Evolutionary conservation across 495 filamentous ascomycete species (phyloP), one percentile per base, ranked within the genome.

Genomic region (Neurospora sp.): DNA sequence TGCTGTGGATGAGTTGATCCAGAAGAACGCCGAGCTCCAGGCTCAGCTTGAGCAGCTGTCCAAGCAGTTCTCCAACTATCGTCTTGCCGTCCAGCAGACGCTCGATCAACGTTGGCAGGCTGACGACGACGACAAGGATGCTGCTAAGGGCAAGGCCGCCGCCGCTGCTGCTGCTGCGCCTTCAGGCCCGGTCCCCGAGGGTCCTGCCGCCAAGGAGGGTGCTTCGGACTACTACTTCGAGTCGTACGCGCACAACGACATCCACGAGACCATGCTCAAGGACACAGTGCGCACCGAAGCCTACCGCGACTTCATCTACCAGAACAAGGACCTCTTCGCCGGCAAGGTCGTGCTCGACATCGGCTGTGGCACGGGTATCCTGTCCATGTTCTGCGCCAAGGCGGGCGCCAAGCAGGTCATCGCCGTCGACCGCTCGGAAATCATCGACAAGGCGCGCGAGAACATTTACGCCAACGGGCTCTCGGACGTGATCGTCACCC

Each of bases 321-420:
- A 94, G 80, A 97, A 99, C 85, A 91, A 91, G 82, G 90, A 97
- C 82, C 88, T 99, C 69, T 98, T 99, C 89, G 94, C 93, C 80
- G 95, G 95, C 85, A 99, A 98, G 86, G 89, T 95, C 21, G 96
- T 99, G 71, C 90, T 99, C 39, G 96, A 99, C 82, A 95, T 99
- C 72, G 96, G 96, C 81, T 99, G 96, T 84, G 96, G 96, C 80
- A 98, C 96, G 38, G 90, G 87, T n/a, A 88, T 88, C 74, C 83
- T 88, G 8, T 84, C 80, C 80, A 98, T 97, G 94, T 98, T 99
- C 83, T 97, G 95, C 77, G 93, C 93, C 59, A 92, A 90, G 79
- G 95, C 96, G 72, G 96, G 96, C 77, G 96, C 96, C 31, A 92
- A 94, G 81, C 92, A 93, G 77, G 96, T 99, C 71, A 92, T 98